Base-by-base conservation (phyloP, 2,329 filamentous ascomycete species). In the Emergomyces pasteurianus region DNA sequence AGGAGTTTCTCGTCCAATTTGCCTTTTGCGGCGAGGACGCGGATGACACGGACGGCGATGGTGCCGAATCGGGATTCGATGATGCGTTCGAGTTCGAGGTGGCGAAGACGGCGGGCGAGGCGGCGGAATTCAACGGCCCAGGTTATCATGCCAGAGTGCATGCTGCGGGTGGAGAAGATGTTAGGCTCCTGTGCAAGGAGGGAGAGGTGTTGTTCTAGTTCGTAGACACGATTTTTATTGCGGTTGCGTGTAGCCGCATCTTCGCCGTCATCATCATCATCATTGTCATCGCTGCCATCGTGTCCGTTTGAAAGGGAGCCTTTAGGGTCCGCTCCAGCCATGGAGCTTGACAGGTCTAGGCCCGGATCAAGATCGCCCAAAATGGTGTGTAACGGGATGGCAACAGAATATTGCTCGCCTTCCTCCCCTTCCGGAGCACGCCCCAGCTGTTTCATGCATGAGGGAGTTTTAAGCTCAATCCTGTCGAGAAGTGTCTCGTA, bases 1-100 rank as follows among this genome's bases (percentile, higher is more conserved):
- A 96, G 80, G 63, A 89, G 86, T 74, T 95, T 95, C 74, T 99
- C 94, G 66, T 97, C 92, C n/a, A 97, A 80, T 70, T 94, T 96
- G 59, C 94, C 94, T 70, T 92, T 90, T 62, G 88, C 86, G 46
- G 88, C 83, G 23, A 99, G 81, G 60, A 97, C 90, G 23, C 90
- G 87, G 23, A 91, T 83, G n/a, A 99, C 79, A 9, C 92, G 88
- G 21, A 92, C 81, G 0, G 90, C 90, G 54, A 88, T 80, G 8
- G 83, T 82, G 8, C 90, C 91, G 67, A 90, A 91, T 1, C 85
- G 84, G 58, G 90, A 84, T 64, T 88, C 83, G 60, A 97, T 87
- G 49, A 91, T 86, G 16, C 86, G 85, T 72, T 96, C 90, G 36
- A 97, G 78, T 71, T 96, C 90, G 6, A 83, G 77, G 68, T 92